A percentile compares a stretch with the other conserved stretches of the same genome.
These are phyloP conservation scores for Cymbidium sinense DNA, from an alignment of 106 monocot species.

Conservation along the genomic window DNA sequence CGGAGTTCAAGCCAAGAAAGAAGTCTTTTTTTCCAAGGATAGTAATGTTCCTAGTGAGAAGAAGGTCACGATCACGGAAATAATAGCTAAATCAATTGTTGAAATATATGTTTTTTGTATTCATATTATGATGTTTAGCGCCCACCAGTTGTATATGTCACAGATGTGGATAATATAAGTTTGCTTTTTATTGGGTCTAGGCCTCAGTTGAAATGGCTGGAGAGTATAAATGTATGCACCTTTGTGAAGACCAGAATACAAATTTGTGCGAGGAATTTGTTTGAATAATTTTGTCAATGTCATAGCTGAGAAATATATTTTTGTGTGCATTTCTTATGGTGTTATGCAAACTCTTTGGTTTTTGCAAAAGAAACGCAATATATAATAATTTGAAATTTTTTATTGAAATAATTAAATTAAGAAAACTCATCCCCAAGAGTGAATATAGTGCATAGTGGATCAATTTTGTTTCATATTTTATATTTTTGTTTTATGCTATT, in stretches of 20 bases:
- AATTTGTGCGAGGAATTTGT: background rate
- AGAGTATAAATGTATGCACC: background rate
- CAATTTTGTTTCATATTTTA: too few species aligned
- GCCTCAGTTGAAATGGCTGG: background rate
- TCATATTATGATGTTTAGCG: constrained; percentile 8
- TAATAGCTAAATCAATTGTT: background rate
- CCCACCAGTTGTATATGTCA: constrained; percentile 9
- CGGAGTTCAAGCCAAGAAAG: background rate
- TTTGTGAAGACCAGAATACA: background rate
- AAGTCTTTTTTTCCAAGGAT: constrained; percentile 4
- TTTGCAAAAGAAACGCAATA: too few species aligned
- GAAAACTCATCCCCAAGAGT: too few species aligned
- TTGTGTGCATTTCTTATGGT: background rate
- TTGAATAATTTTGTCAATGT: constrained; percentile 5
- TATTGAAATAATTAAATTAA: too few species aligned
- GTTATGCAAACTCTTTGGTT: too few species aligned
- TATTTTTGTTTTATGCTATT: too few species aligned
- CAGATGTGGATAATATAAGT: background rate
- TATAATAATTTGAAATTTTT: too few species aligned
- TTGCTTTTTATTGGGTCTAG: background rate
- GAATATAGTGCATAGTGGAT: too few species aligned
- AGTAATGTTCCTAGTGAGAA: constrained; percentile 8
- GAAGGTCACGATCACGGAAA: background rate
- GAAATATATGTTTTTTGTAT: background rate
- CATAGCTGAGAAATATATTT: background rate